These are phyloP conservation scores for Pisolithus albus DNA, from an alignment of 768 basidiomycete species.

Conservation along the genomic window DNA sequence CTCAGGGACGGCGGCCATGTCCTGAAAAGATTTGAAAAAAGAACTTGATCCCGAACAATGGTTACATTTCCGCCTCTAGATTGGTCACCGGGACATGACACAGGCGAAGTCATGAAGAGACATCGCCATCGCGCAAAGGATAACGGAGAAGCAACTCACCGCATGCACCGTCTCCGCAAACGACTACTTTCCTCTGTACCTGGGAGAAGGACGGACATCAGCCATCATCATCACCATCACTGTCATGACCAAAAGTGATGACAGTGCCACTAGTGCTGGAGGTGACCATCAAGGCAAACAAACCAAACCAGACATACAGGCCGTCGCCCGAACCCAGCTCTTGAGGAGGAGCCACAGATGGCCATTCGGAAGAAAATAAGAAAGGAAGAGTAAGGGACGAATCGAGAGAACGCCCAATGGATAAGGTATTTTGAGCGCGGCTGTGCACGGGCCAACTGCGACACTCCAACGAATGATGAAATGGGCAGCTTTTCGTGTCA, in stretches of 20 bases:
- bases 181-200: slow-evolving; percentile 65
- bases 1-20: not conserved
- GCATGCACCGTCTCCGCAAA: slow-evolving; percentile 96
- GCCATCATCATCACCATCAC: slow-evolving; percentile 5
- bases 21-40: not conserved
- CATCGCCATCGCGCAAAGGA: not conserved
- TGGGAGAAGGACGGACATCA: slow-evolving; percentile 15
- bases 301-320: slow-evolving; percentile 20
- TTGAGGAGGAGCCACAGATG: slow-evolving; percentile 49
- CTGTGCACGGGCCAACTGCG: not conserved
- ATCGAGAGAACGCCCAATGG: not conserved
- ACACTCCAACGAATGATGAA: not conserved
- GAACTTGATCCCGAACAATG: not conserved
- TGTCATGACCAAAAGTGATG: not conserved
- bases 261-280: not conserved
- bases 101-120: not conserved
- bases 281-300: not conserved
- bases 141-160: slow-evolving; percentile 41
- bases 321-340: slow-evolving; percentile 46
- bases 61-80: no score
- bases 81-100: not conserved
- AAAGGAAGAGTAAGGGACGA: slow-evolving; percentile 16
- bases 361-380: slow-evolving; percentile 34
- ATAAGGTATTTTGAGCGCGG: not conserved
- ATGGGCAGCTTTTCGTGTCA: not conserved